Evolutionary conservation across 2,329 filamentous ascomycete genomes (phyloP).

Genomic region (Exophiala oligosperma): DNA sequence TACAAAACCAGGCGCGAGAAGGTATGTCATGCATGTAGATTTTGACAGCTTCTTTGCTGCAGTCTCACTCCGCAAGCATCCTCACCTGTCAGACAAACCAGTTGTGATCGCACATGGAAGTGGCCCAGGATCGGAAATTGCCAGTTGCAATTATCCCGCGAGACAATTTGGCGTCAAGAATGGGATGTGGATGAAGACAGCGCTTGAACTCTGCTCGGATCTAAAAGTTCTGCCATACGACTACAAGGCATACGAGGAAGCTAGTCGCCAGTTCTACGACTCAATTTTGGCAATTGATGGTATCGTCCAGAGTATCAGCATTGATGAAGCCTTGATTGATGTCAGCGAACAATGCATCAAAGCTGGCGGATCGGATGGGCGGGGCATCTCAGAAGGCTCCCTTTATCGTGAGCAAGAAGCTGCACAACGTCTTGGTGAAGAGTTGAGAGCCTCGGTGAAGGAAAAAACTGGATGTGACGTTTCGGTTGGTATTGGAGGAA

Average conservation of each 20-base stretch:
- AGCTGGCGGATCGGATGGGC: conserved; percentile 65
- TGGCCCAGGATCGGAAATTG: conserved; percentile 88
- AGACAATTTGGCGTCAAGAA: conserved; percentile 86
- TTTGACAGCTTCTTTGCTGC: conserved; percentile 99
- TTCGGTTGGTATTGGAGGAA: conserved; percentile 87
- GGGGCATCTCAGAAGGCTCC: conserved; percentile 64
- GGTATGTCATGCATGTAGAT: conserved; percentile 92
- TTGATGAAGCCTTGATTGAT: conserved; percentile 92
- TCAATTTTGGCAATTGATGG: conserved; percentile 77
- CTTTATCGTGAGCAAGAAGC: conserved; percentile 76
- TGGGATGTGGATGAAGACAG: conserved; percentile 99
- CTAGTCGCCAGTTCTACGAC: conserved; percentile 84
- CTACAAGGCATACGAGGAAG: conserved; percentile 90
- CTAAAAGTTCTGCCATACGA: conserved; percentile 93
- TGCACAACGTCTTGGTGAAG: conserved; percentile 69
- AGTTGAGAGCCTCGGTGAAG: conserved; percentile 69
- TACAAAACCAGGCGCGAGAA: conserved; percentile 62
- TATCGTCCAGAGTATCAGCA: conserved; percentile 90
- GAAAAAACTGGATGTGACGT: conserved; percentile 79
- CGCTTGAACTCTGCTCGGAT: conserved; percentile 77
- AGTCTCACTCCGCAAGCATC: conserved; percentile 76
- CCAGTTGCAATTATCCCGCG: conserved; percentile 94
- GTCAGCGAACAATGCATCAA: conserved; percentile 69
- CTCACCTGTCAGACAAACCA: conserved; percentile 75
- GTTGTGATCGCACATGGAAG: conserved; percentile 85